Base-by-base conservation (phyloP, 257 asterid genomes). In the Salvia hispanica region DNA sequence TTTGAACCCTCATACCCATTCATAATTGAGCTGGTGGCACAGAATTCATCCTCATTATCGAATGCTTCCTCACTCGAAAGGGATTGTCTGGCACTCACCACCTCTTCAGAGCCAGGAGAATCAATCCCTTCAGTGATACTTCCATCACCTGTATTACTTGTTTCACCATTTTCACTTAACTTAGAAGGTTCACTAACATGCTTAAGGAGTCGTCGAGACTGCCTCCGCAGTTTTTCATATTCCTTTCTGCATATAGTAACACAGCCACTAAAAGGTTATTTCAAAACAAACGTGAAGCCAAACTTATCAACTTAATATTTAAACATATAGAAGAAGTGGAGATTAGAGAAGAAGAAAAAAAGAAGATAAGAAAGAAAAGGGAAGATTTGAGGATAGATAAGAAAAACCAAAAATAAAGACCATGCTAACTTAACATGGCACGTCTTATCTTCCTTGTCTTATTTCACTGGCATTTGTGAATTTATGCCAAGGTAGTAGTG, bases 11-110 rank as follows among this genome's bases (percentile, higher is more conserved):
- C 58, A 63, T 68, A 77, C 13, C 72, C 81, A 70, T 85, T 84
- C 33, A 69, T 39, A 18, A 72, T 58, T 58, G 75, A 70, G 62
- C 71, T 64, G 51, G 84, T 57, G 10, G 68, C 70, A 73, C 71
- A 75, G 60, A 81, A 83, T 1, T 83, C 78, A 36, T 82, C 81
- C 56, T 84, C 85, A 0, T 74, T 64, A 43, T 74, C 72, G 64
- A 77, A 75, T 54, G 77, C 76, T 67, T 85, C 98, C 75, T 83
- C 95, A 53, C 96, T 85, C 31, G 98, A 89, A 67, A 89, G 91
- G 51, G 93, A 85, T 74, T 89, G 94, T 71, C 91, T 76, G 71
- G 98, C 92, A 54, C 91, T 86, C 64, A 79, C 91, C 43, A 83
- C 86, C 67, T 86, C 92, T 58, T 85, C 95, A 44, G 92, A 85